Evolutionary conservation across 1,284 basidiomycete species (phyloP).

Genomic region (Omphalotus olearius): DNA sequence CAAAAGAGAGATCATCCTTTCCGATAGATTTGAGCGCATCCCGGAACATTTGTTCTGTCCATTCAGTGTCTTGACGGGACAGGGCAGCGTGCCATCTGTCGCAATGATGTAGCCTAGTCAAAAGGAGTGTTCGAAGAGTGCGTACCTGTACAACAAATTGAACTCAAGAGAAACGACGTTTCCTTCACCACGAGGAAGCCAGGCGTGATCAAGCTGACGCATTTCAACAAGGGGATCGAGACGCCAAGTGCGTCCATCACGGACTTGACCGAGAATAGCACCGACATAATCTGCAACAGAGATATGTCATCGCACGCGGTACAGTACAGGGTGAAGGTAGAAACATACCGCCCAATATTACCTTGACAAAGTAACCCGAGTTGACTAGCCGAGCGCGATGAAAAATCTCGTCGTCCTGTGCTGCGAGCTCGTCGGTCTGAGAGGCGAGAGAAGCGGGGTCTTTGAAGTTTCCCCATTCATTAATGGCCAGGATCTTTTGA

Average conservation of each 20-base stretch:
- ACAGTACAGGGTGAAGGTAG: neutral
- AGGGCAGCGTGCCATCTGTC: conserved; percentile 67
- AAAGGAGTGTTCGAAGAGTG: no score
- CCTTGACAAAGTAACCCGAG: conserved; percentile 68
- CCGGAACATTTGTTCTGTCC: conserved; percentile 52
- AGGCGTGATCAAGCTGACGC: conserved; percentile 39
- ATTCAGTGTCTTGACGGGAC: conserved; percentile 54
- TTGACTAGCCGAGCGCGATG: conserved; percentile 73
- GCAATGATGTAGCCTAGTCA: no score
- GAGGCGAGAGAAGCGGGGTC: conserved; percentile 28
- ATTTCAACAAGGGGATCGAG: conserved; percentile 56
- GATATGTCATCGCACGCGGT: conserved; percentile 22
- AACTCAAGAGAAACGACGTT: conserved; percentile 74
- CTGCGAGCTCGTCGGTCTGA: conserved; percentile 22
- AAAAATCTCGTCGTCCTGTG: conserved; percentile 75
- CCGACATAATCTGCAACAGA: conserved; percentile 54
- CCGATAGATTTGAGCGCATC: conserved; percentile 39
- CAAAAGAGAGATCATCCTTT: neutral
- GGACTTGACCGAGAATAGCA: conserved; percentile 60
- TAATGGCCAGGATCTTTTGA: conserved; percentile 62
- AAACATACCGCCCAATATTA: conserved; percentile 50
- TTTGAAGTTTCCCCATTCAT: conserved; percentile 51
- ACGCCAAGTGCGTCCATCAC: conserved; percentile 57
- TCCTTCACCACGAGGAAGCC: conserved; percentile 62
- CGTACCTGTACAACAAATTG: conserved; percentile 53